Base-by-base conservation (phyloP, 257 asterid species). In the Orobanche coerulescens region DNA sequence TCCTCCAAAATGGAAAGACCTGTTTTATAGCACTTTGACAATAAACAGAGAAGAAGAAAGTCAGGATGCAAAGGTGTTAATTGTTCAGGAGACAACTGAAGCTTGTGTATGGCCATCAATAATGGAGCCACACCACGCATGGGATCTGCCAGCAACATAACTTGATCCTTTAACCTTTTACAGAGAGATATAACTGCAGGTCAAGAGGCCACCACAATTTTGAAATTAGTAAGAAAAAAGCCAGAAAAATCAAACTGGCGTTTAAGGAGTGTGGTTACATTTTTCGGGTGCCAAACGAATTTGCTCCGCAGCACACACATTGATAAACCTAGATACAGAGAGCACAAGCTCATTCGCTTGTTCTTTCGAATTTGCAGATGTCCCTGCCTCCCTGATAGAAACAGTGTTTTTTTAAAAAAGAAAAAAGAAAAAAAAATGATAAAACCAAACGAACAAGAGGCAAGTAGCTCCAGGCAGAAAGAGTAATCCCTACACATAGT, bases 61-160 rank as follows among this genome's bases (percentile, higher is more conserved):
- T 92, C 97, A 2, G 98, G 83, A 72, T 92, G 98, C 70, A 92
- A 76, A 58, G 95, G 59, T 31, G 98, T 92, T 52, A 92, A 65
- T 42, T 86, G 95, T 74, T 88, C 95, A 36, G 91, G 36, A 46
- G 97, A 86, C 22, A 22, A 33, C 68, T 77, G 97, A 58, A 92
- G 88, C 72, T 92, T 92, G 72, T 73, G 80, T 43, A 83, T 63
- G 44, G 95, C 94, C 7, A 82, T 72, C 77, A 88, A 69, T 79
- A 92, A 68, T 15, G 98, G 87, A 75, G 81, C 86, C 66, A 88
- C 96, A 46, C 97, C 96, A 43, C 94, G 86, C 55, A 82, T 71
- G 59, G 98, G 96, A 64, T 83, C 81, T 64, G 82, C 86, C 68
- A 79, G 81, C 65, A 73, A 57, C 82, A 84, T 43, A 51, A 84